Base-by-base conservation (phyloP, 176 grass and related monocot genomes). In the Rhynchospora tenuis region DNA sequence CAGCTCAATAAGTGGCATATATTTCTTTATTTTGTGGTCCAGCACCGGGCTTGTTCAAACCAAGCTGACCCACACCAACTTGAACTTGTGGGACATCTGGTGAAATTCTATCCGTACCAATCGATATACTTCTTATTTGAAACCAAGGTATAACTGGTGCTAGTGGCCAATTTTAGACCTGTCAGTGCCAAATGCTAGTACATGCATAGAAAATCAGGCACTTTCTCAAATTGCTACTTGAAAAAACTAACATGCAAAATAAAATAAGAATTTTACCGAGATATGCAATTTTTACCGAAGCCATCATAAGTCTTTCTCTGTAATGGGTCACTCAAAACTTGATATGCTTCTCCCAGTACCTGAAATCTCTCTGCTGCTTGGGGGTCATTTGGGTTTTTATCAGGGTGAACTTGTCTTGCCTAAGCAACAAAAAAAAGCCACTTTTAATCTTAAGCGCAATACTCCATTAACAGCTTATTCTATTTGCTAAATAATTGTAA, bases 261-360 rank as follows among this genome's bases (percentile, higher is more conserved):
- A 33, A 33, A 15, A 67, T 61, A 13, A 38, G 12, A 85, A 16
- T 64, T 44, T 61, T 87, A 98, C 96, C 83, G 85, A 24, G 96
- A 95, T 87, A 99, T 81, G 16, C 83, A 90, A 0, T 85, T 93
- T 86, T 99, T 99, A 59, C 96, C 96, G 13, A 83, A 95, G 14
- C 93, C 93, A 63, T 99, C 93, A 19, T 99, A 99, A 73, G 89
- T 89, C 80, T 89, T 99, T 86, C 93, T 99, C 85, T 99, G 96
- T 43, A 92, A 59, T 23, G 93, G 91, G 64, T 99, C 96, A 73
- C 93, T 93, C 81, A 99, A 67, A 11, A 99, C 91, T 86, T 99
- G 96, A 77, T 99, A 99, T 13, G 96, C 96, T 90, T 98, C 96
- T 84, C 96, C 96, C 64, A 98, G 87, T 80, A 93, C 91, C 93